These are phyloP conservation scores for Lyophyllum semitale DNA, from an alignment of 768 basidiomycete genomes.

Conservation along the genomic window DNA sequence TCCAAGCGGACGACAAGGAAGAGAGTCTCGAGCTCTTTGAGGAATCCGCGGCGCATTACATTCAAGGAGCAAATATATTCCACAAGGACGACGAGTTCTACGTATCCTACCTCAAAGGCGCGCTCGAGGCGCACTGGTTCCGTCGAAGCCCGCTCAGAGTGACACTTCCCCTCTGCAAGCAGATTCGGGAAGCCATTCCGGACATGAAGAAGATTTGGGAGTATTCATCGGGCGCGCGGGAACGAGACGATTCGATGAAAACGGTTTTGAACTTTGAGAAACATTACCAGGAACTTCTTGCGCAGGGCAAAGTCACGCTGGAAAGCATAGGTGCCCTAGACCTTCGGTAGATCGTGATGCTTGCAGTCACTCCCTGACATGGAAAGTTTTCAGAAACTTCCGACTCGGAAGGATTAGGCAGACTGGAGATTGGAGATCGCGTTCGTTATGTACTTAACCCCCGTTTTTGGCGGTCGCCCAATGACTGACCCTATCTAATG, in stretches of 20 bases:
- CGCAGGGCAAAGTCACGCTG: conserved; percentile 2
- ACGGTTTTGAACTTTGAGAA: conserved; percentile 19
- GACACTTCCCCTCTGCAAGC: conserved; percentile 24
- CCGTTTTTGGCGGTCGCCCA: too few species aligned
- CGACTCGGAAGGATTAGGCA: too few species aligned
- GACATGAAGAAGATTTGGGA: conserved; percentile 24
- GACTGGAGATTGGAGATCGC: too few species aligned
- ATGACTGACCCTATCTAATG: too few species aligned
- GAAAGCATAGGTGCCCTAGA: conserved; percentile 4
- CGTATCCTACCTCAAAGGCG: conserved; percentile 28
- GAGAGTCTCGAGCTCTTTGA: conserved; percentile 16
- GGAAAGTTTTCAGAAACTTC: too few species aligned
- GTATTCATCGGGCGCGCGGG: conserved; percentile 1
- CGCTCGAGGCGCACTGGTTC: conserved; percentile 33
- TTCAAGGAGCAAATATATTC: conserved; percentile 28
- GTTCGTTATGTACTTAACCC: too few species aligned
- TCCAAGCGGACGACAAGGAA: conserved; percentile 15
- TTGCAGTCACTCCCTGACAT: too few species aligned
- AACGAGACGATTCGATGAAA: background rate
- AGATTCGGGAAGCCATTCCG: conserved; percentile 22
- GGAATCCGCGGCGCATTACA: conserved; percentile 30
- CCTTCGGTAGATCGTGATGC: too few species aligned
- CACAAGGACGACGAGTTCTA: conserved; percentile 41
- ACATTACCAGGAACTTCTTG: background rate
- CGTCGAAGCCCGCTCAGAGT: conserved; percentile 22